phyloP scores from a whole-genome alignment of 192 early-diverging fungal genomes.

The Backusella mclennaniae region DNA sequence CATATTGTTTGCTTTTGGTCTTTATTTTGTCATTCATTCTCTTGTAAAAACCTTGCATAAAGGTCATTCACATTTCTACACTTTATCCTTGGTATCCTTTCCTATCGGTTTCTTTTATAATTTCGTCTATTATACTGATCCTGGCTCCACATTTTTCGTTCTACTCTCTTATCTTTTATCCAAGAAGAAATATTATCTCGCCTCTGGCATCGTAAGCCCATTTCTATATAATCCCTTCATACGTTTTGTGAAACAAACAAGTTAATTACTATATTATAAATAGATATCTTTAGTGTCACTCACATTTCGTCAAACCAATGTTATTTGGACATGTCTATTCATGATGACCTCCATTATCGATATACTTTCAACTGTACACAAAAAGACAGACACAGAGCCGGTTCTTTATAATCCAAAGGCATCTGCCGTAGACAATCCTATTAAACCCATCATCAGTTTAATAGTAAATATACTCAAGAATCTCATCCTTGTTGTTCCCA shows the following conservation, averaged over 20 bases:
- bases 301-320: conserved; percentile 90
- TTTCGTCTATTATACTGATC: conserved; percentile 92
- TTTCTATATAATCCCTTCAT: neutral
- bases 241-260: neutral
- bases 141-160: conserved; percentile 80
- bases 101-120: conserved; percentile 85
- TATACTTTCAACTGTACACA: conserved; percentile 5
- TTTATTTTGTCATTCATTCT: conserved; percentile 44
- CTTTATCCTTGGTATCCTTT: conserved; percentile 60
- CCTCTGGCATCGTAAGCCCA: conserved; percentile 56
- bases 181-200: conserved; percentile 39
- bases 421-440: neutral
- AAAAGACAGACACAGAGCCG: neutral
- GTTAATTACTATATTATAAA: neutral
- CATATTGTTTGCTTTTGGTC: conserved; percentile 57
- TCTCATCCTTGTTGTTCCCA: conserved; percentile 5
- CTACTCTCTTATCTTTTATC: conserved; percentile 62
- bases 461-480: conserved; percentile 19
- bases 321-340: conserved; percentile 81
- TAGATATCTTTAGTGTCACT: conserved; percentile 45
- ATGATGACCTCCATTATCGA: conserved; percentile 46
- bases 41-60: conserved; percentile 45
- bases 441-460: conserved; percentile 25
- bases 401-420: conserved; percentile 24
- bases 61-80: conserved; percentile 21